A percentile compares a stretch with the other conserved stretches of the same genome.
These are phyloP conservation scores for Nemophila menziesii DNA, from an alignment of 257 asterid genomes.

Conservation along the genomic window DNA sequence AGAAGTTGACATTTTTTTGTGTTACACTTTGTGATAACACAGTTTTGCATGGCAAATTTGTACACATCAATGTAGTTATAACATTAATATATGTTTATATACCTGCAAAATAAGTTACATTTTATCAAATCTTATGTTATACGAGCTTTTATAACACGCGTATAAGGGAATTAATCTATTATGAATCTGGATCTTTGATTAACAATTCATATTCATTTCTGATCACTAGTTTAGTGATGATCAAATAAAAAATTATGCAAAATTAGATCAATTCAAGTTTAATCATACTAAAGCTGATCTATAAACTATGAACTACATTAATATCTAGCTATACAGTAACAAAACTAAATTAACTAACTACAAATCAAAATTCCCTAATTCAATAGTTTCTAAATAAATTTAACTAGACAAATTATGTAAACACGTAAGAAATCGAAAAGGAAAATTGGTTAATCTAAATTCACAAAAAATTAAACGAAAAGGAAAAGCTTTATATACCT, in stretches of 20 bases:
- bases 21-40: conserved; percentile 52
- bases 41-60: conserved; percentile 61
- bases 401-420: neutral
- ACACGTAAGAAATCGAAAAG: neutral
- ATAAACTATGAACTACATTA: neutral
- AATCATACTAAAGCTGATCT: conserved; percentile 1
- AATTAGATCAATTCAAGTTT: conserved; percentile 7
- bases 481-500: conserved; percentile 26
- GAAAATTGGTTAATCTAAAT: conserved; percentile 9
- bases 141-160: too few relatives aligned
- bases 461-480: conserved; percentile 11
- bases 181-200: too few relatives aligned
- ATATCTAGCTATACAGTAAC: neutral
- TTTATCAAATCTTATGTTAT: conserved; percentile 3
- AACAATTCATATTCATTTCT: neutral
- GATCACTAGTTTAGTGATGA: neutral
- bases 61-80: conserved; percentile 20
- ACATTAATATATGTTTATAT: conserved; percentile 21
- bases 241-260: conserved; percentile 5
- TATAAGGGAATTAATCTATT: too few relatives aligned
- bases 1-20: conserved; percentile 73
- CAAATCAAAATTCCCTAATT: neutral
- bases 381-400: neutral
- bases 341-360: neutral
- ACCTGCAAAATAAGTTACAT: conserved; percentile 25